A percentile compares a stretch with the other conserved stretches of the same genome.
phyloP scores from a whole-genome alignment of 306 rosid genomes.

The Corylus avellana region DNA sequence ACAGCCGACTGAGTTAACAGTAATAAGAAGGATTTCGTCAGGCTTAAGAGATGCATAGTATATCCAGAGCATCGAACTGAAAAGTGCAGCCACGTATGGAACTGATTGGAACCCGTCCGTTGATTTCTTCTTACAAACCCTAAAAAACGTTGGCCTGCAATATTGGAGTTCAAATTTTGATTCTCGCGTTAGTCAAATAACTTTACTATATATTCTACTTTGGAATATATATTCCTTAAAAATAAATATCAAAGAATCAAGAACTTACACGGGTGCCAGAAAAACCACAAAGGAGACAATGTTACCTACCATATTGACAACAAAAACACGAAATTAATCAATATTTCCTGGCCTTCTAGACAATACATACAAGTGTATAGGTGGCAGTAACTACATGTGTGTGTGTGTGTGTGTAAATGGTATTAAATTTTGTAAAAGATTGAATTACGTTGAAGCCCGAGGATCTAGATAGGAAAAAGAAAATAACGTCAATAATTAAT shows the following conservation, averaged over 20 bases:
- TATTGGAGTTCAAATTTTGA: not conserved
- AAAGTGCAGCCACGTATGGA: slow-evolving; percentile 87
- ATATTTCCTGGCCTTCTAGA: not conserved
- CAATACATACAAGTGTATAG: not conserved
- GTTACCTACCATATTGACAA: slow-evolving; percentile 53
- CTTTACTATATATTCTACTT: not conserved
- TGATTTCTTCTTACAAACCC: slow-evolving; percentile 83
- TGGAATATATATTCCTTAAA: not conserved
- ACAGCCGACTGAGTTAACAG: slow-evolving; percentile 75
- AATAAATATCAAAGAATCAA: not conserved
- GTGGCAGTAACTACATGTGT: no score
- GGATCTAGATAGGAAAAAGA: not conserved
- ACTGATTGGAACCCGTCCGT: slow-evolving; percentile 87
- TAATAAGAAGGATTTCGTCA: slow-evolving; percentile 66
- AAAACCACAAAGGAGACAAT: slow-evolving; percentile 74
- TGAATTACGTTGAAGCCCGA: no score
- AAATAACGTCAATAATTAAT: not conserved
- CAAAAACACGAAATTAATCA: not conserved
- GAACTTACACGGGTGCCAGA: slow-evolving; percentile 86
- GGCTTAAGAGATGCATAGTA: slow-evolving; percentile 77
- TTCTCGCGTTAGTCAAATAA: no score
- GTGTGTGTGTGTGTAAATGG: no score
- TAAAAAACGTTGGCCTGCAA: slow-evolving; percentile 66
- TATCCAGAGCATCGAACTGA: slow-evolving; percentile 88
- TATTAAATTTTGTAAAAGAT: no score